Evolutionary conservation across 2,329 filamentous ascomycete species (phyloP).

Genomic region (Alternaria brassicicola): DNA sequence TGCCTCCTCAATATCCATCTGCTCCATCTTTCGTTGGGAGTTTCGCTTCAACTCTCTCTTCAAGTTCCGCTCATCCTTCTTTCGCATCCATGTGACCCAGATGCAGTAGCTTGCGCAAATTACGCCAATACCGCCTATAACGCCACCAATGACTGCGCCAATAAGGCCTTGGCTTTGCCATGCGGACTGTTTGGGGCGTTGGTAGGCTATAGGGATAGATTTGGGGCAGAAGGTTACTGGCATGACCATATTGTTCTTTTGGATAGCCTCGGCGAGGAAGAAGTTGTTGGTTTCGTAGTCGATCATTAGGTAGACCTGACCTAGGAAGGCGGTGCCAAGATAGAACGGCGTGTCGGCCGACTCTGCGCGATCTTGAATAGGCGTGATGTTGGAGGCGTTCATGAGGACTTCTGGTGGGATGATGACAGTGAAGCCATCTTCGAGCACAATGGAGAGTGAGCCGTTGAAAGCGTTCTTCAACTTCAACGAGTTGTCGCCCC

Average conservation of each 20-base stretch:
- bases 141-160: constrained; percentile 48
- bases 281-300: constrained; percentile 51
- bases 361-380: constrained; percentile 41
- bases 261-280: constrained; percentile 50
- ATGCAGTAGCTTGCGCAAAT: constrained; percentile 37
- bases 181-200: constrained; percentile 30
- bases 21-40: constrained; percentile 36
- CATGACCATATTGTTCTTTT: constrained; percentile 50
- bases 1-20: constrained; percentile 43
- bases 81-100: constrained; percentile 37
- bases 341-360: constrained; percentile 41
- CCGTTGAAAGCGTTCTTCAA: constrained; percentile 48
- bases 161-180: constrained; percentile 47
- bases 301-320: constrained; percentile 53
- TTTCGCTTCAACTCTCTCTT: constrained; percentile 38
- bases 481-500: constrained; percentile 47
- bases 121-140: constrained; percentile 45
- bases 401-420: constrained; percentile 47
- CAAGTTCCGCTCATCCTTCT: constrained; percentile 33
- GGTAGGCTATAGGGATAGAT: constrained; percentile 43
- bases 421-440: constrained; percentile 50
- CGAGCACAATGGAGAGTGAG: constrained; percentile 50
- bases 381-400: constrained; percentile 49
- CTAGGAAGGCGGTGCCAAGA: constrained; percentile 51
- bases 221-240: constrained; percentile 51